Evolutionary conservation across 208 protist genomes (phyloP).

Genomic region (Trichomonas tenax): DNA sequence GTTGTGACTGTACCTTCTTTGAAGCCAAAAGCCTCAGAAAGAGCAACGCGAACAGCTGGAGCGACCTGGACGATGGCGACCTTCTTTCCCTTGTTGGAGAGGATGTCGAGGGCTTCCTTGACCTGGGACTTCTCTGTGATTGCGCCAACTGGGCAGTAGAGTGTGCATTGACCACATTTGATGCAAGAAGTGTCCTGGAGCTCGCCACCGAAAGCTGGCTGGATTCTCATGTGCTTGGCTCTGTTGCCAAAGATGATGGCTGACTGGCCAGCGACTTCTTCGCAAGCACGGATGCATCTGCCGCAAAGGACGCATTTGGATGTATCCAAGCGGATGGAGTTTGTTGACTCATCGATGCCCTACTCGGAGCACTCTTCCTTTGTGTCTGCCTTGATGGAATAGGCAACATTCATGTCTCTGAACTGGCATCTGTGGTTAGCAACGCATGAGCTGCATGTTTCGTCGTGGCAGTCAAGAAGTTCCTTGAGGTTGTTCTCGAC

Average conservation of each 20-base stretch:
- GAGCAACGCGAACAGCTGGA: not conserved
- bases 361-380: too few species aligned
- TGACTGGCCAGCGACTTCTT: not conserved
- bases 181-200: conserved; percentile 38
- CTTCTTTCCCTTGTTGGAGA: not conserved
- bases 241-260: not conserved
- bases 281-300: conserved; percentile 35
- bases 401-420: too few species aligned
- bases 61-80: conserved; percentile 8
- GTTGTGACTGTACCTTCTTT: not conserved
- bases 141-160: conserved; percentile 39
- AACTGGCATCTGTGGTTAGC: too few species aligned
- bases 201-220: not conserved
- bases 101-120: not conserved
- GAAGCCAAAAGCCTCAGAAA: not conserved
- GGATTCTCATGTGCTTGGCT: not conserved
- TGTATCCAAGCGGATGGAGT: conserved; percentile 7
- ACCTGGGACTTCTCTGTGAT: conserved; percentile 32
- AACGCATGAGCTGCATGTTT: too few species aligned
- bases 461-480: not conserved
- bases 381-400: too few species aligned
- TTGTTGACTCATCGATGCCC: not conserved
- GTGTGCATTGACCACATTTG: conserved; percentile 45
- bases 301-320: conserved; percentile 38
- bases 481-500: not conserved